Evolutionary conservation across 768 basidiomycete species (phyloP).

Genomic region (Sistotremastrum niveocremeum): DNA sequence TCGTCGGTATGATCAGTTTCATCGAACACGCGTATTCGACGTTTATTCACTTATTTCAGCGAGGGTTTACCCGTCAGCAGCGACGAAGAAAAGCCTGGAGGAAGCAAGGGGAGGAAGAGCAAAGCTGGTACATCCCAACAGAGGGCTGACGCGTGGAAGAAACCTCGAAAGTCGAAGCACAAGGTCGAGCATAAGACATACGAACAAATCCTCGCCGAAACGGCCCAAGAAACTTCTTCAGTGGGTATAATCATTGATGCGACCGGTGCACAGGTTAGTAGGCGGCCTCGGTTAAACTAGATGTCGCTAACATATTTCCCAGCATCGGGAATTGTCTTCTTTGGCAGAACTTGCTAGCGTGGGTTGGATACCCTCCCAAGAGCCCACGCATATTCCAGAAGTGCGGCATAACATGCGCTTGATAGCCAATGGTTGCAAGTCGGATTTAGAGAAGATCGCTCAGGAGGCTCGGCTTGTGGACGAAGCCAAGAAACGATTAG

Average conservation of each 20-base stretch:
- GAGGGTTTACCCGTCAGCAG: conserved; percentile 48
- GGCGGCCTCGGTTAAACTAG: not conserved
- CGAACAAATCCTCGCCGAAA: conserved; percentile 87
- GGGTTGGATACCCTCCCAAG: conserved; percentile 78
- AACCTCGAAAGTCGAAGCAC: conserved; percentile 69
- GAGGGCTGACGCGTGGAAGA: conserved; percentile 66
- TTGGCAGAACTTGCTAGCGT: conserved; percentile 62
- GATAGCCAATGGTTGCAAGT: conserved; percentile 70
- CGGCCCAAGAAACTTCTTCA: conserved; percentile 42
- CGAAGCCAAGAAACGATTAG: conserved; percentile 62
- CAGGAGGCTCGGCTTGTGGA: conserved; percentile 77
- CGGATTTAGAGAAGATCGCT: conserved; percentile 77
- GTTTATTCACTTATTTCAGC: conserved; percentile 13
- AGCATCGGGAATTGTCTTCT: conserved; percentile 84
- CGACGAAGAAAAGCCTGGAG: conserved; percentile 43
- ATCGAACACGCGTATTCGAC: not conserved
- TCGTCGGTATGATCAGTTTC: not conserved
- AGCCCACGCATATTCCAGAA: conserved; percentile 85
- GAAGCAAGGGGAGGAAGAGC: conserved; percentile 31
- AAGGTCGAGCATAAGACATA: conserved; percentile 93
- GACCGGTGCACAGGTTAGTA: conserved; percentile 75
- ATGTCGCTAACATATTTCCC: conserved; percentile 4
- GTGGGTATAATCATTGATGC: conserved; percentile 91
- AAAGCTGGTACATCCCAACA: conserved; percentile 40
- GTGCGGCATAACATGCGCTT: conserved; percentile 91